These are phyloP conservation scores for Phytophthora capsici DNA, from an alignment of 352 stramenopile species.

Conservation along the genomic window DNA sequence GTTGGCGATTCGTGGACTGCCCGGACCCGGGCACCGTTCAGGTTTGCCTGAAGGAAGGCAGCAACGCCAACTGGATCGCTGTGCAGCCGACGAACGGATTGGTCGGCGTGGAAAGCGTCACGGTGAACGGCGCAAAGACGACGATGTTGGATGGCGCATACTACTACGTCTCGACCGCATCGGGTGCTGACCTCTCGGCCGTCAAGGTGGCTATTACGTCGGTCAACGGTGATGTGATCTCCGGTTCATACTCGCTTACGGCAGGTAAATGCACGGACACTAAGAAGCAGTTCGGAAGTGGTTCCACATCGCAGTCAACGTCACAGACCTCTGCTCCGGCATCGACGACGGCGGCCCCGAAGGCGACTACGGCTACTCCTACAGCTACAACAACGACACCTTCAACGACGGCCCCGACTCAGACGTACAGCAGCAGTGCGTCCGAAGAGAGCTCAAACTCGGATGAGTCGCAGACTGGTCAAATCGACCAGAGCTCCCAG, in stretches of 20 bases:
- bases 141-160: constrained; percentile 74
- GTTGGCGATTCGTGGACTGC: constrained; percentile 79
- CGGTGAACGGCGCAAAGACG: constrained; percentile 59
- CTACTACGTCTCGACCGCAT: constrained; percentile 59
- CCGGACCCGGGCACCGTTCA: constrained; percentile 54
- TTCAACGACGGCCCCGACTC: constrained; percentile 21
- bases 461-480: constrained; percentile 7
- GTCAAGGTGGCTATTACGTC: constrained; percentile 63
- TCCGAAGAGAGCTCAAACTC: constrained; percentile 8
- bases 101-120: constrained; percentile 59
- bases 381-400: constrained; percentile 18
- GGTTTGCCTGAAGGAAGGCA: constrained; percentile 75
- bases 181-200: constrained; percentile 40
- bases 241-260: constrained; percentile 58
- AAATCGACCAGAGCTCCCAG: constrained; percentile 19
- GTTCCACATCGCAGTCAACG: constrained; percentile 14
- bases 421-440: constrained; percentile 22
- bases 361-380: constrained; percentile 4
- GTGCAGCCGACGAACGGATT: constrained; percentile 67
- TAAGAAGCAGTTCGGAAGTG: constrained; percentile 38
- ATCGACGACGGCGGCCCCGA: constrained; percentile 1
- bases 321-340: constrained; percentile 5
- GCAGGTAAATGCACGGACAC: constrained; percentile 39
- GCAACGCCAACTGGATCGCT: constrained; percentile 63
- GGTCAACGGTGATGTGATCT: constrained; percentile 56